Base-by-base conservation (phyloP, 345 rosid genomes). In the Eucalyptus rudis region DNA sequence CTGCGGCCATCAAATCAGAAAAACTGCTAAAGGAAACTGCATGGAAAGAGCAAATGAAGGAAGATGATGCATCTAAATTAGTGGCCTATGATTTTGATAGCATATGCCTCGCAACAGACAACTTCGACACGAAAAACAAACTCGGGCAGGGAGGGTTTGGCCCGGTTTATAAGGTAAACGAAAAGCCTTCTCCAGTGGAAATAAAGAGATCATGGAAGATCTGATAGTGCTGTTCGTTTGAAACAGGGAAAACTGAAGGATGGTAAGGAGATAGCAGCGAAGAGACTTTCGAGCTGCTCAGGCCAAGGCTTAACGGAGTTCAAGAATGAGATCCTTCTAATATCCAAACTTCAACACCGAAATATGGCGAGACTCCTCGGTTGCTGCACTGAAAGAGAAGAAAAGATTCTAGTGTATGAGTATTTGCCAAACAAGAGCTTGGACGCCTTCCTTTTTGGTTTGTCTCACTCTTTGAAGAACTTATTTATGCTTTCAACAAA, bases 81-180 rank as follows among this genome's bases (percentile, higher is more conserved):
- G 40, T 45, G 22, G 87, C 54, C 9, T 68, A 66, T 47, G 71
- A 58, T 54, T 68, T 89, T 24, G 68, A n/a, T 17, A 86, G 54
- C 31, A 59, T 27, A 27, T 5, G 68, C 68, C 31, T 59, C 0
- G 68, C 31, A 13, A 59, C 68, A 59, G 8, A 59, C 31, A 59
- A 59, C 68, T 59, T 89, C 59, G n/a, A 56, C 71, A 40, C 16
- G 1, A 59, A 59, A 59, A 59, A 59, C 31, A 91, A 68, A 89
- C 90, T 93, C 7, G 93, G 92, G 33, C 81, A 89, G 64, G 94
- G 92, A 15, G 92, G 93, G 20, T 93, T 93, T 89, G 94, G 66
- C 66, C 2, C 66, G 14, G 66, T 59, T 59, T 59, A 59, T 59
- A 59, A 59, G 66, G 66, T 59, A 59, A 59, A 59, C 5, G 51